Base-by-base conservation (phyloP, 2,329 filamentous ascomycete genomes). In the Paraphoma sp. region DNA sequence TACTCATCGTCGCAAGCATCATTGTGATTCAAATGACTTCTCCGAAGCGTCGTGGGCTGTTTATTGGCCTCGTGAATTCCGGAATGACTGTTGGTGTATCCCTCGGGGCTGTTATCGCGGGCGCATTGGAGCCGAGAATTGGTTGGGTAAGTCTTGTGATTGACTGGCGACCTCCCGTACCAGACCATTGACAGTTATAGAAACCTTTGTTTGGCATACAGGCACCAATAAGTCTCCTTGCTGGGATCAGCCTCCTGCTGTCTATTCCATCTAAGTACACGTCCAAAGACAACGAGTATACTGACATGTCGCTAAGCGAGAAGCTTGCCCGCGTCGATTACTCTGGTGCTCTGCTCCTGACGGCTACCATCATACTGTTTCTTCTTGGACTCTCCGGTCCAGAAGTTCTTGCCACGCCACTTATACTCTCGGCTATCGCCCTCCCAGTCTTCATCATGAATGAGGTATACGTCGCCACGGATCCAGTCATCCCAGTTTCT, bases 251-350 rank as follows among this genome's bases (percentile, higher is more conserved):
- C 0, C 81, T 93, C 1, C 87, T 88, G 54, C 76, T 90, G 23
- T 86, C 86, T 49, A 86, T 95, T 16, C 91, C 91, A 0, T 72
- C 51, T 63, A 78, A 55, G 53, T 70, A 71, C 33, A 64, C 64
- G 9, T 64, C 64, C 51, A 78, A 77, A 48, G 70, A 73, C n/a
- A 78, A 78, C 59, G 69, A 72, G 2, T 55, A 72, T 61, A 51
- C 61, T 52, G 57, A 76, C 45, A 59, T 77, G 45, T 79, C 82
- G 38, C 65, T 82, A 38, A 56, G 74, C 48, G 69, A 83, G 30
- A 90, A 88, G 66, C 79, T 94, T 10, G 82, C 82, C 3, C 79
- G 81, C 1, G 86, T 96, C 53, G 92, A 96, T 75, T 95, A 94
- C 65, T 80, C 87, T 0, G 92, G 92, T 3, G 89, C 90, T 6